These are phyloP conservation scores for Beauveria rudraprayagi DNA, from an alignment of 2,329 filamentous ascomycete genomes.

Conservation along the genomic window DNA sequence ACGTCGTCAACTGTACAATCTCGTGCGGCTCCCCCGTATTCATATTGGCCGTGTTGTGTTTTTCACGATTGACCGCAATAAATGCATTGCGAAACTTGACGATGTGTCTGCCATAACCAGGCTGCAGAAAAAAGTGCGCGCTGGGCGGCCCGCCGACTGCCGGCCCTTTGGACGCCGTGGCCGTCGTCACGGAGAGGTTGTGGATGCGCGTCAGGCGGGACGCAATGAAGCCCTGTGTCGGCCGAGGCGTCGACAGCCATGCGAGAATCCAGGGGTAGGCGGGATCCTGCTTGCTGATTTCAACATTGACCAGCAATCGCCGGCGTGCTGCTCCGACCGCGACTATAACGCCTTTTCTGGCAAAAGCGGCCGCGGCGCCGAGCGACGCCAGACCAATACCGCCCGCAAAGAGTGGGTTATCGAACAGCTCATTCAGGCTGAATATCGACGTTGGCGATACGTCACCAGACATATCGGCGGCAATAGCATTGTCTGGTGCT, in stretches of 20 bases:
- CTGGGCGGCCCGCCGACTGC: slow-evolving; percentile 57
- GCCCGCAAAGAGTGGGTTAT: slow-evolving; percentile 57
- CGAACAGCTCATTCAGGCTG: slow-evolving; percentile 50
- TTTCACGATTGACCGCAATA: slow-evolving; percentile 77
- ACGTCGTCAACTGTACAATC: slow-evolving; percentile 82
- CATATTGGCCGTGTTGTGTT: slow-evolving; percentile 74
- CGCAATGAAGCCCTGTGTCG: slow-evolving; percentile 50
- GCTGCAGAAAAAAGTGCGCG: slow-evolving; percentile 80
- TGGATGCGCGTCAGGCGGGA: slow-evolving; percentile 52
- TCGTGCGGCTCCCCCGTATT: slow-evolving; percentile 87
- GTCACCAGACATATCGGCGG: slow-evolving; percentile 24
- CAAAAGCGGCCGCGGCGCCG: slow-evolving; percentile 72
- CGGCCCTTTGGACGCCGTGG: slow-evolving; percentile 51
- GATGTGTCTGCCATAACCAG: slow-evolving; percentile 83
- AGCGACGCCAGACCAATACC: slow-evolving; percentile 88
- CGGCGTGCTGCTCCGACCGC: slow-evolving; percentile 68
- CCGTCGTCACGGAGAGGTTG: slow-evolving; percentile 50
- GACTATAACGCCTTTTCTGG: slow-evolving; percentile 66
- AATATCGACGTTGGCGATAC: slow-evolving; percentile 27
- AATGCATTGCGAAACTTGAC: slow-evolving; percentile 81
- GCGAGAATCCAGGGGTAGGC: slow-evolving; percentile 91
- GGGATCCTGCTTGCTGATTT: slow-evolving; percentile 89
- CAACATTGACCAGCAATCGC: slow-evolving; percentile 86
- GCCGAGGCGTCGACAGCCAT: slow-evolving; percentile 83
- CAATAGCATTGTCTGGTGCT: neutral